Conservation (phyloP, 2,329 filamentous ascomycete species). For the Paecilomyces sp. region DNA sequence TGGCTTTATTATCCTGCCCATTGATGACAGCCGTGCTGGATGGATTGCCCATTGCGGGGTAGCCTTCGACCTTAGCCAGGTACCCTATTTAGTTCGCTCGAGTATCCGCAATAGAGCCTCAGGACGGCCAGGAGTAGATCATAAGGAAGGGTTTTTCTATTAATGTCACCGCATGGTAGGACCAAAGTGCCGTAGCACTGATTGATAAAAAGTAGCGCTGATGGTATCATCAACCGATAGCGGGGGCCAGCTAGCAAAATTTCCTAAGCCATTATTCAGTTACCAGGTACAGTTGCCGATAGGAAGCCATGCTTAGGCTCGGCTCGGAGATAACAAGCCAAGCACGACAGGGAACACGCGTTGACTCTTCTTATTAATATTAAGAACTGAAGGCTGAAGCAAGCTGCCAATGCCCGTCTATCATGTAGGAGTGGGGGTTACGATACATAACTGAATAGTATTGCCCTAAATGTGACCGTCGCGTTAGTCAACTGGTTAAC, state of each 20-base stretch:
- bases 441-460: background rate
- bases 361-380: background rate
- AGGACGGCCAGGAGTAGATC: background rate
- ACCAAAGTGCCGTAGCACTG: background rate
- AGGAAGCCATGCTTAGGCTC: background rate
- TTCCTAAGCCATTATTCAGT: background rate
- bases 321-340: background rate
- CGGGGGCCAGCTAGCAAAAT: background rate
- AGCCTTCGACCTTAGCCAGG: background rate
- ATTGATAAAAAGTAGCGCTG: background rate
- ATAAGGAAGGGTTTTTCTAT: background rate
- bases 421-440: background rate
- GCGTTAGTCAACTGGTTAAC: background rate
- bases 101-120: background rate
- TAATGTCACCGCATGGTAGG: background rate
- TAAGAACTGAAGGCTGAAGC: background rate
- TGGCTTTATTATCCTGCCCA: background rate
- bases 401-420: background rate
- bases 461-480: background rate
- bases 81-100: background rate
- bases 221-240: constrained; percentile 1
- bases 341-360: background rate
- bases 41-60: background rate
- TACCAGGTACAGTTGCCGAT: background rate
- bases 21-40: background rate